Percentiles rank a stretch among this genome's conserved stretches.
Evolutionary conservation across 2,329 filamentous ascomycete species (phyloP).

Genomic region (Ceratocystiopsis brevicomis): DNA sequence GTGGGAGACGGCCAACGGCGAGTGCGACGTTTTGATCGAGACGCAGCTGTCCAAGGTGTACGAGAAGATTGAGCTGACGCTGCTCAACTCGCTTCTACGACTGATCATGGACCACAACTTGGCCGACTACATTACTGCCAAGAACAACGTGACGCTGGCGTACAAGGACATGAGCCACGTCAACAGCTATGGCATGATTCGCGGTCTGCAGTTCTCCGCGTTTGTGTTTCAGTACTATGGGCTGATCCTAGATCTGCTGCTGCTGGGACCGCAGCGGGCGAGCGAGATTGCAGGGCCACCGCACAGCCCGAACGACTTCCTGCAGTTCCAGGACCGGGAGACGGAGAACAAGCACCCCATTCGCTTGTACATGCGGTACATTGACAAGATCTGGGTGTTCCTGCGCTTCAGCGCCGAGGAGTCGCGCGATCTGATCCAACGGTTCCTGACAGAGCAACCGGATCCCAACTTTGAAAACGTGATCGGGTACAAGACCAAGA

Average conservation of each 20-base stretch:
- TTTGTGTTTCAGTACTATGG: slow-evolving; percentile 99
- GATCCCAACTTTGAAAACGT: slow-evolving; percentile 99
- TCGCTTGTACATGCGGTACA: slow-evolving; percentile 90
- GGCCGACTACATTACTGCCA: slow-evolving; percentile 96
- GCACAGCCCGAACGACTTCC: slow-evolving; percentile 86
- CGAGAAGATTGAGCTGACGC: slow-evolving; percentile 93
- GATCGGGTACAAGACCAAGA: slow-evolving; percentile 97
- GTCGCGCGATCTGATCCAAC: slow-evolving; percentile 85
- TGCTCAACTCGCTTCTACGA: slow-evolving; percentile 80
- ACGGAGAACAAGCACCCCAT: slow-evolving; percentile 91
- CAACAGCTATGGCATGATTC: slow-evolving; percentile 96
- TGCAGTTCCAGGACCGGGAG: slow-evolving; percentile 86
- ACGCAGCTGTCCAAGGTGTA: slow-evolving; percentile 98
- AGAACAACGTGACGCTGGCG: slow-evolving; percentile 97
- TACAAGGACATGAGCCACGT: slow-evolving; percentile 99
- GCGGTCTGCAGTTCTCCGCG: slow-evolving; percentile 89
- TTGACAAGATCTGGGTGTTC: slow-evolving; percentile 98
- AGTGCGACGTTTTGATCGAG: slow-evolving; percentile 98
- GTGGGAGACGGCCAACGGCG: slow-evolving; percentile 83
- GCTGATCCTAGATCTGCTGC: slow-evolving; percentile 76
- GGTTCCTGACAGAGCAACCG: slow-evolving; percentile 92
- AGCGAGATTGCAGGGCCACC: slow-evolving; percentile 93
- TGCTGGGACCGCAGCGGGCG: slow-evolving; percentile 86
- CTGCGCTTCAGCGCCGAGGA: slow-evolving; percentile 86
- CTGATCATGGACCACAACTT: slow-evolving; percentile 99